Conservation (phyloP, 1,284 basidiomycete species). For the Ceratorhiza oryzae-sativae region DNA sequence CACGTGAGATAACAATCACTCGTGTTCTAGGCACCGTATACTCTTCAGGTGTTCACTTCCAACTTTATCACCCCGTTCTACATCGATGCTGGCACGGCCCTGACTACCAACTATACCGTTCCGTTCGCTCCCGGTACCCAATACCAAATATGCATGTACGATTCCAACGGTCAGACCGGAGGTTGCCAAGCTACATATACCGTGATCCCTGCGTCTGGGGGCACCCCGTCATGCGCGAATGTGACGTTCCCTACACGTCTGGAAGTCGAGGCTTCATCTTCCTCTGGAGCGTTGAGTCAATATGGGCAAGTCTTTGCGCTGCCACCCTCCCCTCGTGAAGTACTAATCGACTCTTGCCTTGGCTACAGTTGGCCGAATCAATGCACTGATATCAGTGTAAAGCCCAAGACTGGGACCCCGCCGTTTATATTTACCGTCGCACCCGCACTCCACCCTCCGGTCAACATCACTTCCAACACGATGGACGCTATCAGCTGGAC, state of each 20-base stretch:
- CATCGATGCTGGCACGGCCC: conserved; percentile 57
- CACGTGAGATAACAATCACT: background rate
- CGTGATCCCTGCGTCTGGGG: conserved; percentile 52
- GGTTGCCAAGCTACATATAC: conserved; percentile 67
- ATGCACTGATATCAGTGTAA: conserved; percentile 52
- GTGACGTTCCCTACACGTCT: conserved; percentile 35
- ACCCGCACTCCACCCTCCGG: conserved; percentile 65
- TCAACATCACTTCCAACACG: conserved; percentile 59
- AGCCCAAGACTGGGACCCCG: conserved; percentile 63
- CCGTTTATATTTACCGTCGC: conserved; percentile 67
- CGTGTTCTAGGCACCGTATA: conserved; percentile 57
- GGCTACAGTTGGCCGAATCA: conserved; percentile 55
- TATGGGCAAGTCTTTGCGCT: conserved; percentile 21
- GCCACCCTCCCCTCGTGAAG: background rate
- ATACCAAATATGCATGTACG: conserved; percentile 73
- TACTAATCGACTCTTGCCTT: conserved; percentile 42
- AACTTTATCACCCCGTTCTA: conserved; percentile 61
- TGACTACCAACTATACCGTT: conserved; percentile 64
- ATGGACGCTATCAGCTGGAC: conserved; percentile 63
- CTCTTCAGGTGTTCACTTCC: conserved; percentile 66
- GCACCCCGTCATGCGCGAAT: conserved; percentile 32
- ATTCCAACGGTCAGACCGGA: conserved; percentile 61
- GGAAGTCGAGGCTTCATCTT: conserved; percentile 24
- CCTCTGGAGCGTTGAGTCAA: conserved; percentile 25
- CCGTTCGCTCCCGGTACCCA: conserved; percentile 65